Base-by-base conservation (phyloP, 192 early-diverging fungal genomes). In the Linnemannia hyalina region DNA sequence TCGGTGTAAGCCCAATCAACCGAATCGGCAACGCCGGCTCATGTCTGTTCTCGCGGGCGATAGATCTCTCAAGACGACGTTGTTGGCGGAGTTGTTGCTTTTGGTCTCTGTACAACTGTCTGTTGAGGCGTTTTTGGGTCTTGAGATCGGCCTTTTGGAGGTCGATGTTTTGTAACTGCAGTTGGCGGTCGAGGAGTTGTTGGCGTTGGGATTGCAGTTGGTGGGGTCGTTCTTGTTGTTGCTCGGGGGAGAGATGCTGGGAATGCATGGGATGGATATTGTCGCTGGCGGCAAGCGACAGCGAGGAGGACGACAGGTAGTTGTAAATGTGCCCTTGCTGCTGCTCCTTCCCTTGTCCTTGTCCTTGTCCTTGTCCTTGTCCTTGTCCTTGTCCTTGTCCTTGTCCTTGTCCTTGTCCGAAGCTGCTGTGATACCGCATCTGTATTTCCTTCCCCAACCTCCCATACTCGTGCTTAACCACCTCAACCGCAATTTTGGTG, bases 51-150 rank as follows among this genome's bases (percentile, higher is more conserved):
- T 77, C 63, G 6, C 65, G 76, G 5, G 65, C 76, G 2, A 77
- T 26, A 29, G 29, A 68, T 18, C 46, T 63, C 18, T 35, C 35
- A 18, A 60, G 29, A 0, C 78, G 70, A 20, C 71, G 78, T 41
- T 60, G 54, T 6, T 73, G 55, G 20, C 42, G 70, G 29, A 42
- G 6, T 11, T 46, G 42, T n/a, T 55, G 38, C 54, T 65, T 73
- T 73, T 80, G 71, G 6, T 80, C 78, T 18, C 55, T 57, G 42
- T 63, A 73, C 0, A n/a, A 13, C 20, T 57, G 49, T 8, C 32
- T 72, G 46, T 46, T 49, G 40, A 65, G n/a, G 3, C 60, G 60
- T 29, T 32, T 65, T 32, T 65, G 60, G 16, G 26, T n/a, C 44
- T 73, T 26, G 72, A 42, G 72, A 10, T 73, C 41, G 6, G n/a